These are phyloP conservation scores for Pachysandra terminalis DNA, from an alignment of 164 flowering plant genomes.

Conservation along the genomic window DNA sequence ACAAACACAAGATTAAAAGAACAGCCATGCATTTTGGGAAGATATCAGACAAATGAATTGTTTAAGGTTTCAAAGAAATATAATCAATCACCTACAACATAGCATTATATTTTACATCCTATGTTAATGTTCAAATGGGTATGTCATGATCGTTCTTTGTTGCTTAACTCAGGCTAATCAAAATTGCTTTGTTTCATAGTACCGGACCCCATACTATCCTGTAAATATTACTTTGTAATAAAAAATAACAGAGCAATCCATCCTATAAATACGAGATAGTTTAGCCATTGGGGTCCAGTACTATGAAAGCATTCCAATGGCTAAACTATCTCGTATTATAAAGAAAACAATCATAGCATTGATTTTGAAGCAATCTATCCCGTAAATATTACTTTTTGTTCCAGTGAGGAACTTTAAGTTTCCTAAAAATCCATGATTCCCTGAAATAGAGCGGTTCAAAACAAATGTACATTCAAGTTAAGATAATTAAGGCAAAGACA, in stretches of 20 bases:
- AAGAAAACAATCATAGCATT: not conserved
- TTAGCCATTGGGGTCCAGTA: not conserved
- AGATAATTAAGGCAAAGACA: not conserved
- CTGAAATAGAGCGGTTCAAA: not conserved
- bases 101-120: too few relatives aligned
- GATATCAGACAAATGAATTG: not conserved
- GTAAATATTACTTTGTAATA: too few relatives aligned
- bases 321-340: not conserved
- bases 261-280: too few relatives aligned
- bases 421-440: too few relatives aligned
- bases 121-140: too few relatives aligned
- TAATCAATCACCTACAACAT: not conserved
- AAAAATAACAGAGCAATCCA: too few relatives aligned
- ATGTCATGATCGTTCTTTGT: too few relatives aligned
- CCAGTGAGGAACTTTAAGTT: not conserved
- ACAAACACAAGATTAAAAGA: too few relatives aligned
- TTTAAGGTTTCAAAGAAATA: not conserved
- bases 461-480: not conserved
- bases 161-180: too few relatives aligned
- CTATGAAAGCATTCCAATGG: not conserved
- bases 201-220: too few relatives aligned
- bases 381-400: not conserved
- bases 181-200: too few relatives aligned
- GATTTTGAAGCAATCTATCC: not conserved
- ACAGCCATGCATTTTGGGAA: not conserved